Percentiles rank a stretch among this genome's conserved stretches.
These are phyloP conservation scores for Diaporthe vaccinii DNA, from an alignment of 2,329 filamentous ascomycete species.

Conservation along the genomic window DNA sequence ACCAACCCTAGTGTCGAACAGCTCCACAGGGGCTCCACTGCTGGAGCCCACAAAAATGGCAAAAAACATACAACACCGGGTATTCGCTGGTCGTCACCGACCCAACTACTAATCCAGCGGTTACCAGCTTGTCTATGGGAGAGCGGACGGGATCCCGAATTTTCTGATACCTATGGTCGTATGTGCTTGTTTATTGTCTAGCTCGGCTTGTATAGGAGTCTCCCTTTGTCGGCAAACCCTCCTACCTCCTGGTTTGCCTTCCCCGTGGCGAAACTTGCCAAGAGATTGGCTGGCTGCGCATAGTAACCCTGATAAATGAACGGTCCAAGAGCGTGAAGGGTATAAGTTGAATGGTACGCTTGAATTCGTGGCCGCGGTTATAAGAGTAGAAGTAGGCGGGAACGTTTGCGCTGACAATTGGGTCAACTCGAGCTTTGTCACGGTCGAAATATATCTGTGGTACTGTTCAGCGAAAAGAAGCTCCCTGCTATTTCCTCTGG, in stretches of 20 bases:
- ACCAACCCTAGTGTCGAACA: not conserved
- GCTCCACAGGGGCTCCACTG: not conserved
- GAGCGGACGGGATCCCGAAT: not conserved
- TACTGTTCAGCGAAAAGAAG: not conserved
- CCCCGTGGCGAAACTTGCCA: no score
- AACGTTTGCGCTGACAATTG: constrained; percentile 51
- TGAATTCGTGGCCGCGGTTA: constrained; percentile 44
- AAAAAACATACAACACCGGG: constrained; percentile 9
- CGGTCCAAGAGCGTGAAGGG: constrained; percentile 43
- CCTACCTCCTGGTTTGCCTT: no score
- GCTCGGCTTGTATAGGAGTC: not conserved
- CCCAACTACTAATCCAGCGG: no score
- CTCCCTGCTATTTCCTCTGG: constrained; percentile 30
- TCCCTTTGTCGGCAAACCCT: constrained; percentile 31
- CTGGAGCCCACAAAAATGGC: not conserved
- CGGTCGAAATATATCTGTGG: constrained; percentile 50
- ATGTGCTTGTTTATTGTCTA: not conserved
- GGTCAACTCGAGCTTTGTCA: constrained; percentile 46
- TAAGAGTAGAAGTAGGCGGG: constrained; percentile 50
- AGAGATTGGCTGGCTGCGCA: no score
- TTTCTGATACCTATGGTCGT: not conserved
- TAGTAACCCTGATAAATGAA: constrained; percentile 51
- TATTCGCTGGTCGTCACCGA: constrained; percentile 7
- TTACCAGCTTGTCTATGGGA: not conserved
- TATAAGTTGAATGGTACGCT: constrained; percentile 47